phyloP scores from a whole-genome alignment of 2,329 filamentous ascomycete genomes.

The Kalaharituber pfeilii region DNA sequence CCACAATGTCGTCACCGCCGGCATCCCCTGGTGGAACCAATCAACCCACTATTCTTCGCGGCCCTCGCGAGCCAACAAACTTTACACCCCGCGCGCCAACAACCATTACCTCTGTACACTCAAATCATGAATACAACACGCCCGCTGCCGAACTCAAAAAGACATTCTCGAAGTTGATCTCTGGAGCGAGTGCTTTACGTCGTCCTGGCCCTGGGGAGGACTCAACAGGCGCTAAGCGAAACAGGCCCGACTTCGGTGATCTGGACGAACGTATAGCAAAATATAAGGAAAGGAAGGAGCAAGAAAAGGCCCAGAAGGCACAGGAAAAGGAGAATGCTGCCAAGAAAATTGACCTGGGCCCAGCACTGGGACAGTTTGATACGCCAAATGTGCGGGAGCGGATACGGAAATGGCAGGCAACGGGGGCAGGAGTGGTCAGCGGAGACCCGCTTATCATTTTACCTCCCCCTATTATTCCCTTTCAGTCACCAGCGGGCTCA shows the following conservation, averaged over 20 bases:
- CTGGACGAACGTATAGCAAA: not conserved
- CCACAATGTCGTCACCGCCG: not conserved
- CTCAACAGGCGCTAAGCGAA: not conserved
- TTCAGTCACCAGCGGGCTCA: constrained; percentile 13
- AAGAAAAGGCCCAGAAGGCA: not conserved
- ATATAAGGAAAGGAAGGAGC: not conserved
- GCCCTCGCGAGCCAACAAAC: not conserved
- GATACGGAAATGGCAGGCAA: constrained; percentile 22
- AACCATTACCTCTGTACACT: not conserved
- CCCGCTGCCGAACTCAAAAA: not conserved
- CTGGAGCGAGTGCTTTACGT: not conserved
- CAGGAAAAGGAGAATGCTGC: constrained; percentile 2
- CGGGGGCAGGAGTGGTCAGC: constrained; percentile 21
- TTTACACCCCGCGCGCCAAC: not conserved
- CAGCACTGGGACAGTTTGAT: constrained; percentile 19
- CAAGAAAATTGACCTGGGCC: constrained; percentile 19
- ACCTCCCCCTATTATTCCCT: constrained; percentile 10
- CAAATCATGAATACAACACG: not conserved
- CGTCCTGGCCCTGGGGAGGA: no score
- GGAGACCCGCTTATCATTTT: constrained; percentile 15
- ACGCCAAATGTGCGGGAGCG: constrained; percentile 22
- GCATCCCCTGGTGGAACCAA: no score
- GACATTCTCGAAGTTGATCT: not conserved
- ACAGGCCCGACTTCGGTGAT: not conserved
- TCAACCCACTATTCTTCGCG: not conserved